Evolutionary conservation across 345 rosid genomes (phyloP), one percentile per base, ranked within the genome.

Genomic region (Hibiscus syriacus): DNA sequence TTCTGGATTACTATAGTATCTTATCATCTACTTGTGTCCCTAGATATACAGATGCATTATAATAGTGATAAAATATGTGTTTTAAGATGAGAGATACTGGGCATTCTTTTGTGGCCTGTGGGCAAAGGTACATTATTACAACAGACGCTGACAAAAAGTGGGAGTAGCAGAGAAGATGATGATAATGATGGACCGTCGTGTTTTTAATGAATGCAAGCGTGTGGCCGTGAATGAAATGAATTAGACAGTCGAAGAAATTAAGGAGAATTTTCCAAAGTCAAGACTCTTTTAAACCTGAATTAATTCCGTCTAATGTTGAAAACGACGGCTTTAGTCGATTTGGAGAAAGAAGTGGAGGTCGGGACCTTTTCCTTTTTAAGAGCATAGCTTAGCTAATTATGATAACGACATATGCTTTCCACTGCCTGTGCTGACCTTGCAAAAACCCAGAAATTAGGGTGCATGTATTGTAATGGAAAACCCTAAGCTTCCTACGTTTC

Each of bases 81-180:
- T 36, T 36, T 36, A 36, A 9, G 11, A 36, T 1, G 39, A 36
- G 39, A 36, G 39, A 36, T 36, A 11, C 9, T 36, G 39, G 9
- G 39, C 39, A 36, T 36, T 36, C 64, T 11, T 25, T 16, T 4
- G 16, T 11, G 46, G 27, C 46, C 27, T 36, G 39, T 36, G 6
- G 1, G 16, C n/a, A 41, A 11, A 38, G 61, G 55, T 43, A 43
- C 39, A 36, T 36, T 43, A 43, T n/a, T n/a, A n/a, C n/a, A 0
- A 11, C 13, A 43, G 48, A 43, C 55, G 62, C 78, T 74, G 77
- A 74, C 77, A 78, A 71, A 78, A 81, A 73, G 80, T 74, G 74
- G 73, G 30, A 55, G 64, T 54, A 0, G 3, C 48, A 43, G n/a
- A 43, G 5, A 43, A 0, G n/a, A 41, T 41, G 46, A 41, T 3